phyloP scores from a whole-genome alignment of 2,329 filamentous ascomycete species.

The Verticillium dahliae region DNA sequence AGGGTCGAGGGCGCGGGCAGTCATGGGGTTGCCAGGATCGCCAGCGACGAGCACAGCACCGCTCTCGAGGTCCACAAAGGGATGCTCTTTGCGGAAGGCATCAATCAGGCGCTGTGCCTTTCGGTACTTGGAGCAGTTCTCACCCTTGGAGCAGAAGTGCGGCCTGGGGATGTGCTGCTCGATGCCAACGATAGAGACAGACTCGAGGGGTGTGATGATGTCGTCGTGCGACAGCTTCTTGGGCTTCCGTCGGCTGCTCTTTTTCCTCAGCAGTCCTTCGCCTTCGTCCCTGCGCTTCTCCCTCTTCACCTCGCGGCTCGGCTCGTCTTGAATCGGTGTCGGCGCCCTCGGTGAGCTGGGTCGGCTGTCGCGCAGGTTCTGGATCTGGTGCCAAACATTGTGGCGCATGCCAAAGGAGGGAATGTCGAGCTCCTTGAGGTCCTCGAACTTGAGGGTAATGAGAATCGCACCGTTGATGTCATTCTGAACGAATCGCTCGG shows the following conservation, averaged over 20 bases:
- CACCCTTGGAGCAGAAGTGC: slow-evolving; percentile 79
- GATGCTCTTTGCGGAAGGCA: slow-evolving; percentile 68
- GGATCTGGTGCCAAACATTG: slow-evolving; percentile 74
- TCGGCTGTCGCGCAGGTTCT: slow-evolving; percentile 54
- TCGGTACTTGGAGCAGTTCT: slow-evolving; percentile 75
- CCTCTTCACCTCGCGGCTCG: slow-evolving; percentile 40
- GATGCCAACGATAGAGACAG: slow-evolving; percentile 85
- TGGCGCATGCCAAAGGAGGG: slow-evolving; percentile 76
- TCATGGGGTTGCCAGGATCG: slow-evolving; percentile 70
- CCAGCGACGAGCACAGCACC: slow-evolving; percentile 72
- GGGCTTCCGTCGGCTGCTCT: slow-evolving; percentile 31
- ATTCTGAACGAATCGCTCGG: slow-evolving; percentile 82
- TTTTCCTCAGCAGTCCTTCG: slow-evolving; percentile 25
- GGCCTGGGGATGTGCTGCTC: slow-evolving; percentile 82
- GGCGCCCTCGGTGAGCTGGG: slow-evolving; percentile 44
- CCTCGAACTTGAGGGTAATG: slow-evolving; percentile 86
- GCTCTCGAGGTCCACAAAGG: slow-evolving; percentile 52
- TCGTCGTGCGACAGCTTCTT: slow-evolving; percentile 47
- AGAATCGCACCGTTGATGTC: slow-evolving; percentile 87
- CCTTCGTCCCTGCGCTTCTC: slow-evolving; percentile 32
- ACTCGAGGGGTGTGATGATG: slow-evolving; percentile 67
- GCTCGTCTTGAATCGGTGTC: slow-evolving; percentile 56
- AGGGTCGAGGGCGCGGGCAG: slow-evolving; percentile 49
- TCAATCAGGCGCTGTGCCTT: slow-evolving; percentile 74
- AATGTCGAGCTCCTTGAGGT: slow-evolving; percentile 75